phyloP scores from a whole-genome alignment of 805 yeast species.

The Phaffomyces thermotolerans region DNA sequence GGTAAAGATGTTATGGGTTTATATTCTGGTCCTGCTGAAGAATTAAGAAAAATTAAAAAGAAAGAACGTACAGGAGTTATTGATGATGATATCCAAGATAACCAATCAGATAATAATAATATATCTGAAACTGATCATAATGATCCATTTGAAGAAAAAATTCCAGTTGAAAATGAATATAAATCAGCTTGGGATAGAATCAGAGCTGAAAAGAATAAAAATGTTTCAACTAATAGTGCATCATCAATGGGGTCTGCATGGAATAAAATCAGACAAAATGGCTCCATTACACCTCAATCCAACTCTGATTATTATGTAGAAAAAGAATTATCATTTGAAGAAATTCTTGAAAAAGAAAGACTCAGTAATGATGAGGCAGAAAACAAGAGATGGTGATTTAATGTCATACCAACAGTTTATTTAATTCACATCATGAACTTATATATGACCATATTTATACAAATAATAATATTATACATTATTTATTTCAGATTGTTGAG shows the following conservation, averaged over 20 bases:
- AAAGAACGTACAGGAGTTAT: neutral
- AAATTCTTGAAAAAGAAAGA: slow-evolving; percentile 21
- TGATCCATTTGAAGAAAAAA: slow-evolving; percentile 18
- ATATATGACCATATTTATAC: no score
- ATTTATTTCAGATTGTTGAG: no score
- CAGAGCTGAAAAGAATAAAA: slow-evolving; percentile 24
- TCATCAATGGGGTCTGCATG: slow-evolving; percentile 12
- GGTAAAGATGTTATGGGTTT: slow-evolving; percentile 33
- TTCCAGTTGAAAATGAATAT: slow-evolving; percentile 1
- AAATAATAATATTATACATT: neutral
- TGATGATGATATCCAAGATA: neutral
- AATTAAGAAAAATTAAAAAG: slow-evolving; percentile 11
- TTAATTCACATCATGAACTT: no score
- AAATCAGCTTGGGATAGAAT: slow-evolving; percentile 33
- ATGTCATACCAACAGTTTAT: no score
- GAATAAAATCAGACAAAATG: slow-evolving; percentile 24
- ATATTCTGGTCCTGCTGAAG: slow-evolving; percentile 27
- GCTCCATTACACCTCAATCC: neutral
- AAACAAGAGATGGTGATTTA: slow-evolving; percentile 16
- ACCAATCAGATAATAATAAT: neutral
- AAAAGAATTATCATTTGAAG: slow-evolving; percentile 14
- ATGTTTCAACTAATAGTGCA: neutral
- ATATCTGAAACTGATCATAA: slow-evolving; percentile 6
- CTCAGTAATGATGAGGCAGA: slow-evolving; percentile 11
- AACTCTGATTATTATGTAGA: neutral